These are phyloP conservation scores for Rhodomyrtus tomentosa DNA, from an alignment of 345 rosid species.

Conservation along the genomic window DNA sequence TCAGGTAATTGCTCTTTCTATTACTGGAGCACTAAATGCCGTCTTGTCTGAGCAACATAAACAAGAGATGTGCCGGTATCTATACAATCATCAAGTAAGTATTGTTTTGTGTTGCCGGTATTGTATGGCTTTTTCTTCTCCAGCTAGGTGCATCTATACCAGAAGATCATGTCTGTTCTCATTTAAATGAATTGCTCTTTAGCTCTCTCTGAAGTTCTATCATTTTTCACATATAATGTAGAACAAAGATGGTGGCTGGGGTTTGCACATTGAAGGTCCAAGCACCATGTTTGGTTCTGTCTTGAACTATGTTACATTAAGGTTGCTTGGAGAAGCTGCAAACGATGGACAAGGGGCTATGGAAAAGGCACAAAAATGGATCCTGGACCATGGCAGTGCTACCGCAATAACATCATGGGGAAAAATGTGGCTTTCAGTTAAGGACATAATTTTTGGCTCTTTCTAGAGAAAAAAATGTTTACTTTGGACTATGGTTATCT, in stretches of 20 bases:
- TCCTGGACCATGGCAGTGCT: constrained; percentile 87
- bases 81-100: constrained; percentile 83
- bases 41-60: constrained; percentile 67
- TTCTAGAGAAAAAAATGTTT: background rate
- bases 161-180: background rate
- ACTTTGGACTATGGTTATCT: background rate
- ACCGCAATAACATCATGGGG: constrained; percentile 92
- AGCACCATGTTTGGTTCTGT: constrained; percentile 98
- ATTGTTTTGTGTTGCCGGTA: background rate
- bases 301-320: constrained; percentile 68
- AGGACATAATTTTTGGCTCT: constrained; percentile 10
- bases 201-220: background rate
- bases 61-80: constrained; percentile 75
- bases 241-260: constrained; percentile 99
- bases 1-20: constrained; percentile 70
- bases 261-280: constrained; percentile 94
- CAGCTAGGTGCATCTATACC: background rate
- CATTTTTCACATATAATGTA: constrained; percentile 12
- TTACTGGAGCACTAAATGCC: constrained; percentile 80
- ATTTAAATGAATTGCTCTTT: background rate
- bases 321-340: constrained; percentile 94
- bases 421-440: constrained; percentile 99
- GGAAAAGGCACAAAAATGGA: constrained; percentile 85
- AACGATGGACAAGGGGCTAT: constrained; percentile 73
- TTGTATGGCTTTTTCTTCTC: background rate